These are phyloP conservation scores for Plenodomus biglobosus DNA, from an alignment of 2,329 filamentous ascomycete genomes.

Conservation along the genomic window DNA sequence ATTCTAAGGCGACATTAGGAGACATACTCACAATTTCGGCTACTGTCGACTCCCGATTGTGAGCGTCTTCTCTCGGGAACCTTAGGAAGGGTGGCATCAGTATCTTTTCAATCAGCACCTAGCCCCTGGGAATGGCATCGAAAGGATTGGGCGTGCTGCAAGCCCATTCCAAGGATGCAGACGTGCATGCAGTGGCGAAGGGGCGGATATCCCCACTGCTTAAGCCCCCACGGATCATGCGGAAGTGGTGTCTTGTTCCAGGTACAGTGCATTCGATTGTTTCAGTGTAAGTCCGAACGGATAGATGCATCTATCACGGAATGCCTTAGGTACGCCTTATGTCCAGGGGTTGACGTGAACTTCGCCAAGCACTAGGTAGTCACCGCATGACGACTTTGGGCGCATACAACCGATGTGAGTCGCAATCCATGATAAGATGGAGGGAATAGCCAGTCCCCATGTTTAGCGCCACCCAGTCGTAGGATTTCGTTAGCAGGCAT, in stretches of 20 bases:
- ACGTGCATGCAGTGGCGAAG: not conserved
- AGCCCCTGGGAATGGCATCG: not conserved
- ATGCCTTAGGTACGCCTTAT: not conserved
- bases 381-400: not conserved
- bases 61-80: not conserved
- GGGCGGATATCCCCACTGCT: not conserved
- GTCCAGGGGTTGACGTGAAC: not conserved
- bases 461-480: not conserved
- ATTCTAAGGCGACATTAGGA: constrained; percentile 42
- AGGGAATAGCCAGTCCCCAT: not conserved
- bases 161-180: not conserved
- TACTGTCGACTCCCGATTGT: constrained; percentile 10
- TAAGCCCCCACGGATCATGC: not conserved
- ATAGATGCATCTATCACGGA: not conserved
- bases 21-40: constrained; percentile 38
- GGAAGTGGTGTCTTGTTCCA: not conserved
- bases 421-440: not conserved
- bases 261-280: not conserved
- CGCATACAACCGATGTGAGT: not conserved
- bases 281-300: not conserved
- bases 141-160: not conserved
- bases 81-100: no score
- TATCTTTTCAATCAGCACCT: not conserved
- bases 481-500: not conserved
- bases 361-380: not conserved